Evolutionary conservation across 1,139 yeast genomes (phyloP), one percentile per base, ranked within the genome.

Genomic region (Casaregolazyma lundiana): DNA sequence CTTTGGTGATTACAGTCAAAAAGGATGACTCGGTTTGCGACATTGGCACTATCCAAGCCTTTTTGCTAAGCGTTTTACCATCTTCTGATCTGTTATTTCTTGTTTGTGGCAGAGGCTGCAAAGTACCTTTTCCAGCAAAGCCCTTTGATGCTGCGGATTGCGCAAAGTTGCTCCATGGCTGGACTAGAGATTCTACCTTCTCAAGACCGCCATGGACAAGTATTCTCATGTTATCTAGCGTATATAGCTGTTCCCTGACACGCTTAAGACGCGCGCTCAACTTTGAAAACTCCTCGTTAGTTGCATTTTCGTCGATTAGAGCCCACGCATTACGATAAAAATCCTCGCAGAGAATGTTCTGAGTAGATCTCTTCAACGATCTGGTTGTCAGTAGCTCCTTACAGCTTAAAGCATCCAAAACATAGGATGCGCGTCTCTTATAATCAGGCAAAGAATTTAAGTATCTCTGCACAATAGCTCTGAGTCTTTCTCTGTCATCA

Each of bases 1-100:
- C 78, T 9, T 71, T 70, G 0, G 95, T 75, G 6, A 80, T 67
- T 0, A 86, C 64, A 24, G 76, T 71, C 63, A 89, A 69, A 60
- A 80, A 87, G n/a, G 94, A 78, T 0, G 96, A 84, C 54, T 90
- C 96, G 0, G 95, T 82, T 0, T 95, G 90, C 9, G 97, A 92
- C 9, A 90, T 79, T 0, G 87, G 76, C 1, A 85, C 75, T 40
- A 92, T 68, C 52, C 69, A 73, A 0, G 95, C 95, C 39, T 74
- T 72, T 3, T 70, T 65, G 7, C 76, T 65, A 45, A 88, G 79
- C 0, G 61, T 51, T 11, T 57, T 51, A 26, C 96, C 96, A 6
- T 77, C 60, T 1, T 70, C 69, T 1, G 95, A 80, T 39, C 77
- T 69, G 36, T 76, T 76, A 16, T 76, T 69, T 43, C 68, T 67